Conservation (phyloP, 2,329 filamentous ascomycete species). For the Taxawa tesnikishii region DNA sequence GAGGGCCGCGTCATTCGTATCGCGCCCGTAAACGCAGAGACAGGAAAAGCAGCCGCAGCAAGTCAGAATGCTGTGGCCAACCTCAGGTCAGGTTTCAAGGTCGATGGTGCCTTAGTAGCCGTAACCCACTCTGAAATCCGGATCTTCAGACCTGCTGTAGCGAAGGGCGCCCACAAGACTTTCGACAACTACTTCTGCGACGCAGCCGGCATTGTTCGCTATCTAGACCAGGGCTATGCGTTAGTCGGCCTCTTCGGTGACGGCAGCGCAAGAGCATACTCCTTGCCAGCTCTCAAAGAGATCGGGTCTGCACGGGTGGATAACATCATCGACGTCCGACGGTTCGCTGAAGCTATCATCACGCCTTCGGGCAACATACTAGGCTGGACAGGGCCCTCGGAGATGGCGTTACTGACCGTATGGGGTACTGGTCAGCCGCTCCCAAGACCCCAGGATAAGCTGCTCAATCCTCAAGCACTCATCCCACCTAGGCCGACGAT, state of each 20-base stretch:
- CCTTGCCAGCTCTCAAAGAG: conserved; percentile 79
- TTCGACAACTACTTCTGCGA: conserved; percentile 80
- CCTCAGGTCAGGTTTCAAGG: conserved; percentile 59
- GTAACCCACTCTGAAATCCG: conserved; percentile 65
- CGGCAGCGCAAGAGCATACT: conserved; percentile 65
- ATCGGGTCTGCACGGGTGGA: conserved; percentile 55
- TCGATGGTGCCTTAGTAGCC: conserved; percentile 70
- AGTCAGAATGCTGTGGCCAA: conserved; percentile 64
- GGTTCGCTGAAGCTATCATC: conserved; percentile 58
- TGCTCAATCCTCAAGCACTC: conserved; percentile 64
- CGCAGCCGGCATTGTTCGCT: conserved; percentile 62
- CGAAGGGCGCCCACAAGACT: conserved; percentile 83
- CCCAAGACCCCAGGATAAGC: conserved; percentile 47
- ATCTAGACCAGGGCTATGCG: conserved; percentile 59
- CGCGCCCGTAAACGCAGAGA: conserved; percentile 65
- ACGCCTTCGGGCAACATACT: conserved; percentile 71
- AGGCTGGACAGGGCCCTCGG: conserved; percentile 79
- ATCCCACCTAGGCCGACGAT: conserved; percentile 81
- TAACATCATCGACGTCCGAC: conserved; percentile 58
- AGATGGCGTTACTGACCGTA: conserved; percentile 69
- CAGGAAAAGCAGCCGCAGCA: conserved; percentile 63
- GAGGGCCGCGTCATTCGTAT: conserved; percentile 63
- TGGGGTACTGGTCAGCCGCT: conserved; percentile 64
- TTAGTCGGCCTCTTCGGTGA: conserved; percentile 79
- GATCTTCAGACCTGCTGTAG: conserved; percentile 72